phyloP scores from a whole-genome alignment of 345 rosid genomes.

The sweet orange (Citrus sinensis) region DNA sequence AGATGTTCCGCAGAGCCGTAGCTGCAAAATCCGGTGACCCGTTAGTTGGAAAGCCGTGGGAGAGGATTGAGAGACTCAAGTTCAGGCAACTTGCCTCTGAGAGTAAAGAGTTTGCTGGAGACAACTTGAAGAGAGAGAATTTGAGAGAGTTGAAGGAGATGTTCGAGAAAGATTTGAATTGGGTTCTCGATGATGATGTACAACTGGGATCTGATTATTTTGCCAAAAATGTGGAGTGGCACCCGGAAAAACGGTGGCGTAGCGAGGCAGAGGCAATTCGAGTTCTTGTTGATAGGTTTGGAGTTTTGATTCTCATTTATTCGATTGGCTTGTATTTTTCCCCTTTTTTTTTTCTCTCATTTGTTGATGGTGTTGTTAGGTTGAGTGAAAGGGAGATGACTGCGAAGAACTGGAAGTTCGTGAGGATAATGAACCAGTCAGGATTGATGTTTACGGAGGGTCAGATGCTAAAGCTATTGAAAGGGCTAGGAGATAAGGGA shows the following conservation, averaged over 20 bases:
- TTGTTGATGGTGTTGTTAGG: conserved; percentile 32
- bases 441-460: conserved; percentile 77
- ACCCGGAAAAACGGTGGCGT: conserved; percentile 53
- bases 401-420: conserved; percentile 82
- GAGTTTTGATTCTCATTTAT: neutral
- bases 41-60: conserved; percentile 86
- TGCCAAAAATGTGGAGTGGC: conserved; percentile 28
- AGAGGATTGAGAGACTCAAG: conserved; percentile 59
- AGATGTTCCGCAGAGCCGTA: conserved; percentile 44
- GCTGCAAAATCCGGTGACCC: conserved; percentile 20
- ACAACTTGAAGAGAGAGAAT: conserved; percentile 44
- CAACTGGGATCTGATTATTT: conserved; percentile 41
- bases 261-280: conserved; percentile 64
- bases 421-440: conserved; percentile 85
- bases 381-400: conserved; percentile 65
- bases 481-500: conserved; percentile 56
- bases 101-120: conserved; percentile 41
- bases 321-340: neutral
- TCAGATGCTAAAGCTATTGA: conserved; percentile 79
- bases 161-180: conserved; percentile 66
- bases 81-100: conserved; percentile 53
- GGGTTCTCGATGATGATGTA: conserved; percentile 85
- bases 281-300: conserved; percentile 69
- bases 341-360: too few species aligned
- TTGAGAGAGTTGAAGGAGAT: conserved; percentile 64